phyloP scores from a whole-genome alignment of 225 moss, liverwort and hornwort genomes.

The Sphagnum tenellum region DNA sequence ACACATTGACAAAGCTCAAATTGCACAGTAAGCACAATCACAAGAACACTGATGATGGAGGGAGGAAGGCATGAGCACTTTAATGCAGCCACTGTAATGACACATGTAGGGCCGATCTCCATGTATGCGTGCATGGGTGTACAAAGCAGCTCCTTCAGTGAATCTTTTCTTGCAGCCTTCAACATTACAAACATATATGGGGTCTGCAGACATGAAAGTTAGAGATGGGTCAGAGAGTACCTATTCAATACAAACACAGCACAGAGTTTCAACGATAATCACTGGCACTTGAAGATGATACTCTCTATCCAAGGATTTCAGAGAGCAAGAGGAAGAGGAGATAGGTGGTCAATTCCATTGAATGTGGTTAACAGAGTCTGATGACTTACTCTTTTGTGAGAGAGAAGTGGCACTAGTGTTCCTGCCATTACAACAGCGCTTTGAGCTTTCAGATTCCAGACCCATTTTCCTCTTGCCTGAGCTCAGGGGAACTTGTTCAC shows the following conservation, averaged over 20 bases:
- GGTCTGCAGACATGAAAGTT: conserved; percentile 29
- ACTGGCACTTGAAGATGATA: too few species aligned
- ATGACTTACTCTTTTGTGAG: not conserved
- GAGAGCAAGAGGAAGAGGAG: too few species aligned
- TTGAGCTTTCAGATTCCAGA: conserved; percentile 36
- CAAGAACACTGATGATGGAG: too few species aligned
- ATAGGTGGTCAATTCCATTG: too few species aligned
- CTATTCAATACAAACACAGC: not conserved
- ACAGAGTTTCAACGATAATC: not conserved
- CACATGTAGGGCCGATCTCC: conserved; percentile 93
- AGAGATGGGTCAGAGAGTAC: too few species aligned
- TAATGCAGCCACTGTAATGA: conserved; percentile 90
- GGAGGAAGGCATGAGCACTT: conserved; percentile 28
- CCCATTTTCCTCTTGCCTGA: conserved; percentile 47
- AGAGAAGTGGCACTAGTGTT: conserved; percentile 13
- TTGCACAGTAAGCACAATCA: too few species aligned
- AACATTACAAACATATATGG: conserved; percentile 69
- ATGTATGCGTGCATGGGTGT: conserved; percentile 85
- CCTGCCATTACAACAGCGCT: conserved; percentile 35
- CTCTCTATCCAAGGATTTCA: too few species aligned
- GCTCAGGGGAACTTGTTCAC: conserved; percentile 15
- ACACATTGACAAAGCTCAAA: too few species aligned
- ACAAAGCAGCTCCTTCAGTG: conserved; percentile 65
- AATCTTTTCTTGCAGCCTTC: conserved; percentile 95
- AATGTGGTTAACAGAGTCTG: too few species aligned